A percentile compares a stretch with the other conserved stretches of the same genome.
These are phyloP conservation scores for Monosporozyma yasuniensis DNA, from an alignment of 805 yeast species.

Conservation along the genomic window DNA sequence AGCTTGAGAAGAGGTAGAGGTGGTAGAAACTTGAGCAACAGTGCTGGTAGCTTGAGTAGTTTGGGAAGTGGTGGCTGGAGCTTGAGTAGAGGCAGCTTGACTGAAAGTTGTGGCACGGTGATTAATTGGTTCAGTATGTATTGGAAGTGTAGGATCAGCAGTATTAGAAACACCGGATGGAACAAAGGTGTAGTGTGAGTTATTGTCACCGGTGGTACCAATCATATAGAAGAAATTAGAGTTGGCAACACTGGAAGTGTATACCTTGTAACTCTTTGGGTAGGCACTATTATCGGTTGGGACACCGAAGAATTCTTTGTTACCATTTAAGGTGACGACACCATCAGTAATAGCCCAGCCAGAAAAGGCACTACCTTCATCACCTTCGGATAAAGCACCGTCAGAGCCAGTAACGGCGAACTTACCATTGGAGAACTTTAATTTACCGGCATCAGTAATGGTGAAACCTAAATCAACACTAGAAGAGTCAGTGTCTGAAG, in stretches of 20 bases:
- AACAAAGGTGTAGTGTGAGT: slow-evolving; percentile 20
- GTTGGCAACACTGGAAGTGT: neutral
- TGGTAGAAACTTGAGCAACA: slow-evolving; percentile 2
- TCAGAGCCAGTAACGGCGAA: slow-evolving; percentile 24
- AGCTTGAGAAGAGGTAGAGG: slow-evolving; percentile 3
- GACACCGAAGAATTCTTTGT: slow-evolving; percentile 32
- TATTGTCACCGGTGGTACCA: slow-evolving; percentile 20
- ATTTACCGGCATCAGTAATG: slow-evolving; percentile 29
- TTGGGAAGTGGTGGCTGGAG: neutral
- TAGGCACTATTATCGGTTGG: slow-evolving; percentile 10
- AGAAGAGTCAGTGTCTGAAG: slow-evolving; percentile 8
- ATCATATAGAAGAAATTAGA: neutral
- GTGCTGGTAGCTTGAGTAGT: neutral
- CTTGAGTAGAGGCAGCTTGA: neutral
- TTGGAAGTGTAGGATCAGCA: slow-evolving; percentile 6
- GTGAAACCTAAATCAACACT: slow-evolving; percentile 14
- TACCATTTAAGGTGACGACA: slow-evolving; percentile 26
- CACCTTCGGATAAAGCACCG: slow-evolving; percentile 14
- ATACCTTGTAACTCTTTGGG: too few relatives aligned
- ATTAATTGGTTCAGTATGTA: slow-evolving; percentile 2
- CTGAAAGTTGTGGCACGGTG: slow-evolving; percentile 2
- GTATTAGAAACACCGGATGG: slow-evolving; percentile 17
- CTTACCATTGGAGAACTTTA: slow-evolving; percentile 24
- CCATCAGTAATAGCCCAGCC: slow-evolving; percentile 36
- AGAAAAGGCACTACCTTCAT: slow-evolving; percentile 20